These are phyloP conservation scores for Coprinopsis strossmayeri DNA, from an alignment of 768 basidiomycete species.

Conservation along the genomic window DNA sequence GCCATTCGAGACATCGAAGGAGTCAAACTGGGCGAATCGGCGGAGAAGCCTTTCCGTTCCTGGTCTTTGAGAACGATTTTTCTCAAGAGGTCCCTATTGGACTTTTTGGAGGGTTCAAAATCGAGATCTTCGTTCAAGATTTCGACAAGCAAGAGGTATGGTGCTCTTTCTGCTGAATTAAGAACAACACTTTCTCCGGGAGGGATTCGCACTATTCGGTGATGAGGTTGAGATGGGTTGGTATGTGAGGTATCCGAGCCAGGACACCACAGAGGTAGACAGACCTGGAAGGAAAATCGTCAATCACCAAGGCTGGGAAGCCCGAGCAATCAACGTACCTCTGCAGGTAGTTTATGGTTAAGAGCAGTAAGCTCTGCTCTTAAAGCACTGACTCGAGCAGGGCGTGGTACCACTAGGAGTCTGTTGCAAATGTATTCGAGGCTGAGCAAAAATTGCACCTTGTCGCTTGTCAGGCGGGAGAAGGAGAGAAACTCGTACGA, in stretches of 20 bases:
- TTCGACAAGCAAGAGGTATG: slow-evolving; percentile 89
- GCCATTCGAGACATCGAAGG: neutral
- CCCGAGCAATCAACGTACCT: slow-evolving; percentile 42
- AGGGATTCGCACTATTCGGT: slow-evolving; percentile 94
- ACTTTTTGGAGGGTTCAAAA: slow-evolving; percentile 79
- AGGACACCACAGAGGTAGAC: slow-evolving; percentile 84
- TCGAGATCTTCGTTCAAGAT: slow-evolving; percentile 86
- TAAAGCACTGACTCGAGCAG: slow-evolving; percentile 92
- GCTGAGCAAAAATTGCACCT: slow-evolving; percentile 83
- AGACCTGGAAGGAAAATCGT: slow-evolving; percentile 43
- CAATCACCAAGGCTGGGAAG: neutral
- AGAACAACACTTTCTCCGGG: slow-evolving; percentile 97
- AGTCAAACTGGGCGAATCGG: slow-evolving; percentile 24
- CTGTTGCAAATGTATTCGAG: slow-evolving; percentile 92
- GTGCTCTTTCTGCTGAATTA: slow-evolving; percentile 95
- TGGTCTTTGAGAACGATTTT: slow-evolving; percentile 66
- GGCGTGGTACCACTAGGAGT: slow-evolving; percentile 85
- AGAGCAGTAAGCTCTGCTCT: slow-evolving; percentile 92
- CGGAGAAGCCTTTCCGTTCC: slow-evolving; percentile 50
- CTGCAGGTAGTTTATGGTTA: slow-evolving; percentile 94
- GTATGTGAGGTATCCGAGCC: slow-evolving; percentile 54
- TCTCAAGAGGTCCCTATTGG: slow-evolving; percentile 82
- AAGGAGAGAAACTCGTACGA: slow-evolving; percentile 4
- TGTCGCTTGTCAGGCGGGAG: slow-evolving; percentile 12
- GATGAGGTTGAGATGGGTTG: slow-evolving; percentile 60